These are phyloP conservation scores for Iris macrosiphon DNA, from an alignment of 106 monocot species.

Conservation along the genomic window DNA sequence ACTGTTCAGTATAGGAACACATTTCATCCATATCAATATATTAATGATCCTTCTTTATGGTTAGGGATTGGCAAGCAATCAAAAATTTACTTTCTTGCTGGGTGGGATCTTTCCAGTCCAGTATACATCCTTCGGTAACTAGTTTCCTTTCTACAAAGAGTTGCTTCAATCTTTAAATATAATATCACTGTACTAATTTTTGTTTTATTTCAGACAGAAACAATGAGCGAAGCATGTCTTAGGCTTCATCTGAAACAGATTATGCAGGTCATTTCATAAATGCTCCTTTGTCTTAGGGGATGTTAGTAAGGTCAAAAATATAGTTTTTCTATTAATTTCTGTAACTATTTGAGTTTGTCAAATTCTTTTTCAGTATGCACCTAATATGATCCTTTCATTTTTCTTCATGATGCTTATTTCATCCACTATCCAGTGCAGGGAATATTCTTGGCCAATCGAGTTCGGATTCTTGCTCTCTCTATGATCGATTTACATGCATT, in stretches of 20 bases:
- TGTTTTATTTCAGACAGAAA: slow-evolving; percentile 28
- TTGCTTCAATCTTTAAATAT: slow-evolving; percentile 1
- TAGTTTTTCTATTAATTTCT: too few relatives aligned
- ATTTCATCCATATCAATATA: too few relatives aligned
- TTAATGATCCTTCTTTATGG: background rate
- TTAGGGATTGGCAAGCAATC: slow-evolving; percentile 48
- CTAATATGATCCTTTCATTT: too few relatives aligned
- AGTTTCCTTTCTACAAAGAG: background rate
- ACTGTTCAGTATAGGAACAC: too few relatives aligned
- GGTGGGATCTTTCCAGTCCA: slow-evolving; percentile 42
- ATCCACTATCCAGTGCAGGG: slow-evolving; percentile 32
- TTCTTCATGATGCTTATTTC: slow-evolving; percentile 2
- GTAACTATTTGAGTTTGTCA: too few relatives aligned
- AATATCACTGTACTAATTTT: background rate
- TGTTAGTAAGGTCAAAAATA: too few relatives aligned
- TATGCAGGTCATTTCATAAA: slow-evolving; percentile 30
- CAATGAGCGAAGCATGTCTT: slow-evolving; percentile 30
- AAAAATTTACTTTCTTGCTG: slow-evolving; percentile 40
- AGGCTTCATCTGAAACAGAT: slow-evolving; percentile 40
- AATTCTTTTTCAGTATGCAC: too few relatives aligned
- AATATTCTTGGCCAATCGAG: slow-evolving; percentile 41
- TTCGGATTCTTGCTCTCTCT: slow-evolving; percentile 40
- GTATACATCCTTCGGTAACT: slow-evolving; percentile 36
- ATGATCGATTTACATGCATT: slow-evolving; percentile 39
- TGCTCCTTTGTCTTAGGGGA: background rate